These are phyloP conservation scores for Euptelea pleiosperma DNA, from an alignment of 164 flowering plant species.

Conservation along the genomic window DNA sequence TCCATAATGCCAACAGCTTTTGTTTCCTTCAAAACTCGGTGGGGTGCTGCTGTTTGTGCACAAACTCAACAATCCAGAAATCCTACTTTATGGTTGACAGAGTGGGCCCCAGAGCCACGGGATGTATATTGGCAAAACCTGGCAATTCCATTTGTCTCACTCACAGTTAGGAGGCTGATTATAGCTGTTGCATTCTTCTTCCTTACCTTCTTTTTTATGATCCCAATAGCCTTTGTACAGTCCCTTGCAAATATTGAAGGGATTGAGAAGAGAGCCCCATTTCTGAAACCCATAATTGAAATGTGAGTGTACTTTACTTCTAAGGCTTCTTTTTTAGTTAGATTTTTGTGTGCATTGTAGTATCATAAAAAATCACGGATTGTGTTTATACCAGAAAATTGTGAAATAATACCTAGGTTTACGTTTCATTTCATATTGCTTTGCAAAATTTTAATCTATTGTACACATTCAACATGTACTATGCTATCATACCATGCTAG, in stretches of 20 bases:
- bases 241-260: constrained; percentile 84
- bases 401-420: no score
- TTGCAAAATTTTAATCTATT: no score
- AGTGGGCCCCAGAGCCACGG: constrained; percentile 94
- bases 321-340: neutral
- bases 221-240: constrained; percentile 86
- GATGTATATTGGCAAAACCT: constrained; percentile 86
- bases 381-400: no score
- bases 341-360: no score
- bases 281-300: constrained; percentile 55
- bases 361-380: no score
- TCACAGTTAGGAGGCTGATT: constrained; percentile 63
- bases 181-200: constrained; percentile 75
- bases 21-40: constrained; percentile 83
- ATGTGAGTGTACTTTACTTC: constrained; percentile 20
- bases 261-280: constrained; percentile 65
- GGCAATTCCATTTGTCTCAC: constrained; percentile 77
- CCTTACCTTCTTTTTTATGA: constrained; percentile 89
- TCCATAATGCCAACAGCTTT: constrained; percentile 82
- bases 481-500: no score
- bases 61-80: constrained; percentile 88
- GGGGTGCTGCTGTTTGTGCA: constrained; percentile 96
- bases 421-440: no score
- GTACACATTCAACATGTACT: no score
- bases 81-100: constrained; percentile 87